Percentiles rank a stretch among this genome's conserved stretches.
Evolutionary conservation across 768 basidiomycete species (phyloP).

Genomic region (Mrakia gelida): DNA sequence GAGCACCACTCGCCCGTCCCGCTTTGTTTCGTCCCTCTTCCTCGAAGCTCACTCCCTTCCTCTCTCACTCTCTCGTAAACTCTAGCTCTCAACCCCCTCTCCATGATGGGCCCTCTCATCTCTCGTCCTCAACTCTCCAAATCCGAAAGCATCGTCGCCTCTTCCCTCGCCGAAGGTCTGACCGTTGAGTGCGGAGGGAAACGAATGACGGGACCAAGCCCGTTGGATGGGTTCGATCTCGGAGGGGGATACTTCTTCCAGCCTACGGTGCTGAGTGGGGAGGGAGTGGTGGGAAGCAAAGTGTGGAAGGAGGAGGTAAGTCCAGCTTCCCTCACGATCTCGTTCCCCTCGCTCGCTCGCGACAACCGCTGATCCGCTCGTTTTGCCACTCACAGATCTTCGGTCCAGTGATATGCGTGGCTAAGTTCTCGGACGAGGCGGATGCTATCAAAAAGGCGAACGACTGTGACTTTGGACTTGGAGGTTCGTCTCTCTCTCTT

Average conservation of each 20-base stretch:
- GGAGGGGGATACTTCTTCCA: constrained; percentile 69
- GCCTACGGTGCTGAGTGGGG: constrained; percentile 64
- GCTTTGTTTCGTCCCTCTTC: constrained; percentile 19
- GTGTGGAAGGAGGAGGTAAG: constrained; percentile 73
- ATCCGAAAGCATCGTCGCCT: constrained; percentile 56
- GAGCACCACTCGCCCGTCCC: constrained; percentile 37
- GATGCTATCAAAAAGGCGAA: constrained; percentile 71
- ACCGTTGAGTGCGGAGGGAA: constrained; percentile 56
- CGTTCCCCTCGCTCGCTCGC: not conserved
- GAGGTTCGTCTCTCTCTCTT: constrained; percentile 37
- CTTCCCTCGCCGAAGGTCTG: constrained; percentile 52
- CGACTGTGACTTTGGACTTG: constrained; percentile 71
- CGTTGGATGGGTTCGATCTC: constrained; percentile 68
- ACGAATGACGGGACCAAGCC: constrained; percentile 59
- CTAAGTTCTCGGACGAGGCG: constrained; percentile 58
- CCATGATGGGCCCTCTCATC: constrained; percentile 77
- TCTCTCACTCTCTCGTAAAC: not conserved
- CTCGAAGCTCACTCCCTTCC: not conserved
- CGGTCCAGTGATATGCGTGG: constrained; percentile 75
- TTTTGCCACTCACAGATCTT: constrained; percentile 45
- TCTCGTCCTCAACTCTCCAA: constrained; percentile 61
- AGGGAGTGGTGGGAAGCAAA: constrained; percentile 56
- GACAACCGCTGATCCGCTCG: not conserved
- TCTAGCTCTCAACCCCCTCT: constrained; percentile 63
- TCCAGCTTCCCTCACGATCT: not conserved